phyloP scores from a whole-genome alignment of 495 filamentous ascomycete species.

The Aspergillus ostianus region DNA sequence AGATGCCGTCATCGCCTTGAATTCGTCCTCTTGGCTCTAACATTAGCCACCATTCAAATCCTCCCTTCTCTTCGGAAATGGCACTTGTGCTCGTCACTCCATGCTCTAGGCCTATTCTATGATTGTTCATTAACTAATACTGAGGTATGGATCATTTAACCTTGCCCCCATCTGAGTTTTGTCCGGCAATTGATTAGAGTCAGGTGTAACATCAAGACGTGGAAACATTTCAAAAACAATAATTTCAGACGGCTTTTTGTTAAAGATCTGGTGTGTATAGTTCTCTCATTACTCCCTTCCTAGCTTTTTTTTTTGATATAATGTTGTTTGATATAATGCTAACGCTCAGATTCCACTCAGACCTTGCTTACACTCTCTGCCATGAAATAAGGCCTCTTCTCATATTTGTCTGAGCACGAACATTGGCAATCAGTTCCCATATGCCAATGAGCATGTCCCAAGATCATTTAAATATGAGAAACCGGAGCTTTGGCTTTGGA shows the following conservation, averaged over 20 bases:
- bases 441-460: conserved; percentile 5
- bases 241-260: too few relatives aligned
- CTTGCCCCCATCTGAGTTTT: not conserved
- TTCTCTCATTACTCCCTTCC: too few relatives aligned
- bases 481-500: not conserved
- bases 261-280: too few relatives aligned
- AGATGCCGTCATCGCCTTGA: not conserved
- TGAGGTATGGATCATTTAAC: not conserved
- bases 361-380: too few relatives aligned
- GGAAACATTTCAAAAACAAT: too few relatives aligned
- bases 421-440: too few relatives aligned
- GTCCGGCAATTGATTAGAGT: not conserved
- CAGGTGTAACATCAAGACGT: not conserved
- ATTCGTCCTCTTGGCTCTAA: not conserved
- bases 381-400: too few relatives aligned
- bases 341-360: too few relatives aligned
- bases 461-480: not conserved
- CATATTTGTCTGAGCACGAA: too few relatives aligned
- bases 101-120: not conserved
- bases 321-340: too few relatives aligned
- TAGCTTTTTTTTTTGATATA: too few relatives aligned
- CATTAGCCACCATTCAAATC: not conserved
- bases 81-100: not conserved
- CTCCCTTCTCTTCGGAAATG: not conserved
- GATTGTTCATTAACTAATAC: not conserved